A percentile compares a stretch with the other conserved stretches of the same genome.
Conservation (phyloP, 1,284 basidiomycete species). For the Microbotryum violaceum region DNA sequence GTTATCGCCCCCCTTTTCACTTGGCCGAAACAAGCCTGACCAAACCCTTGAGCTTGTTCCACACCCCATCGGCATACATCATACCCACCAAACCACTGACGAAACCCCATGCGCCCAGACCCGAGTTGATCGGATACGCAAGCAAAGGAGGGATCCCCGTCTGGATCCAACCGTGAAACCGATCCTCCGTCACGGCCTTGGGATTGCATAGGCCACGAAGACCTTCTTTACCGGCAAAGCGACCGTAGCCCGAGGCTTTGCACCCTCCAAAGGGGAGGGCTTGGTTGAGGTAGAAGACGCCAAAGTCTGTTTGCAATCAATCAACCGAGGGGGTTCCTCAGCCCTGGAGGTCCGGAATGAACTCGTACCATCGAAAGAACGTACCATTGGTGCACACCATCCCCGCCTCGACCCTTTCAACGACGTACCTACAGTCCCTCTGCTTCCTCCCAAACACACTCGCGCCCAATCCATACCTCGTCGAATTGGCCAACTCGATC, state of each 20-base stretch:
- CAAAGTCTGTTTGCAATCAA: constrained; percentile 6
- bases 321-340: no score
- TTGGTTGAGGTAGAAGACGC: constrained; percentile 49
- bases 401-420: constrained; percentile 72
- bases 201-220: constrained; percentile 74
- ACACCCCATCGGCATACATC: constrained; percentile 9
- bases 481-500: constrained; percentile 74
- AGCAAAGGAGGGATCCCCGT: constrained; percentile 65
- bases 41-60: neutral
- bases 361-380: no score
- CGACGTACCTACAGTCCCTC: constrained; percentile 65
- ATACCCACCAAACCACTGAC: constrained; percentile 20
- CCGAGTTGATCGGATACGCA: constrained; percentile 38
- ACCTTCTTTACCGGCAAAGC: constrained; percentile 90
- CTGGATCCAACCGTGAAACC: constrained; percentile 69
- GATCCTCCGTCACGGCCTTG: constrained; percentile 78
- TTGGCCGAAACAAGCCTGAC: neutral
- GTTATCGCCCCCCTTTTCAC: neutral
- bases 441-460: constrained; percentile 86
- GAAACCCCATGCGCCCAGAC: constrained; percentile 16
- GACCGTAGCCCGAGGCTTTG: constrained; percentile 76
- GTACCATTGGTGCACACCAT: constrained; percentile 82
- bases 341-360: no score
- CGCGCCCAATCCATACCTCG: constrained; percentile 80
- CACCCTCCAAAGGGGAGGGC: constrained; percentile 78